phyloP scores from a whole-genome alignment of 257 asterid species.

The Penstemon newberryi region DNA sequence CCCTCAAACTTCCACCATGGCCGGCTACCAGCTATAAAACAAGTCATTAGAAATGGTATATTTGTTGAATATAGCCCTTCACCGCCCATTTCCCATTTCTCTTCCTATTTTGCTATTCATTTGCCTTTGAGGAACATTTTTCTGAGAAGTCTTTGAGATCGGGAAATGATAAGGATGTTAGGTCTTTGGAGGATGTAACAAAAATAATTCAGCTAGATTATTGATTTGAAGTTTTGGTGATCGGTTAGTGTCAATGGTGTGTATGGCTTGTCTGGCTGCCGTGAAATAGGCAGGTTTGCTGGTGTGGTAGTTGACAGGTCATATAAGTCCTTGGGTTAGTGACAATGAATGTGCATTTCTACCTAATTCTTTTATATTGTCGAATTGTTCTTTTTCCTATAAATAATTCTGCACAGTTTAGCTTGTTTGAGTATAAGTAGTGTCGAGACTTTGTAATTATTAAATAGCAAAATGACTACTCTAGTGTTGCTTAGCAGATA shows the following conservation, averaged over 20 bases:
- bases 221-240: background rate
- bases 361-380: background rate
- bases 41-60: background rate
- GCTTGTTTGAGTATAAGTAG: slow-evolving; percentile 2
- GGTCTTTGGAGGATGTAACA: background rate
- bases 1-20: background rate
- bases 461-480: slow-evolving; percentile 25
- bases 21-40: too few relatives aligned
- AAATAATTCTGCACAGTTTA: background rate
- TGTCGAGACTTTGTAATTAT: slow-evolving; percentile 22
- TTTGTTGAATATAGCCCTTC: background rate
- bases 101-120: background rate
- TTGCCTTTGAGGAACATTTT: background rate
- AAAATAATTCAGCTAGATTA: background rate
- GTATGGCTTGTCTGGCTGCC: background rate
- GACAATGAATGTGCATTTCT: background rate
- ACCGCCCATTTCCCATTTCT: background rate
- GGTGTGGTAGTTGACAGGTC: background rate
- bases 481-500: slow-evolving; percentile 46
- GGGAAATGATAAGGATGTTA: background rate
- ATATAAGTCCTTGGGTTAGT: background rate
- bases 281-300: background rate
- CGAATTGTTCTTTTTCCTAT: background rate
- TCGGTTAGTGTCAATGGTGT: background rate
- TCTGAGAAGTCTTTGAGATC: background rate